These are phyloP conservation scores for Aureobasidium sp. DNA, from an alignment of 2,329 filamentous ascomycete species.

Conservation along the genomic window DNA sequence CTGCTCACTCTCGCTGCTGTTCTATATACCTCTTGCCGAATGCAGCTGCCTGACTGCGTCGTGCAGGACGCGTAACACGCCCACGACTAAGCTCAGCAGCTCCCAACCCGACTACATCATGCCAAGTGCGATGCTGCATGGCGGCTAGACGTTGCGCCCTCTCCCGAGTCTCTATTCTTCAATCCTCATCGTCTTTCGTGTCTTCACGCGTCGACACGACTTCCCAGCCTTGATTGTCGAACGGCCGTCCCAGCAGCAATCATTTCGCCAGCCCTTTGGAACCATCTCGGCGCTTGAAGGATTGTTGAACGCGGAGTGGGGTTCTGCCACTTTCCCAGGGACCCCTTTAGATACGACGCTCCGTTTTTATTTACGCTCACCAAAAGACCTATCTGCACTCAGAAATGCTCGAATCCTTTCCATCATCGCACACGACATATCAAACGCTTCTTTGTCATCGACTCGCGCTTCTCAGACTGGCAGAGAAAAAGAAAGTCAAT, in stretches of 20 bases:
- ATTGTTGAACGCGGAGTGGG: slow-evolving; percentile 10
- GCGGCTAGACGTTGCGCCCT: slow-evolving; percentile 11
- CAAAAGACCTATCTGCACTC: neutral
- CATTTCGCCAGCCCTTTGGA: slow-evolving; percentile 1
- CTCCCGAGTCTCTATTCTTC: neutral
- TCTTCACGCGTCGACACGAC: slow-evolving; percentile 2
- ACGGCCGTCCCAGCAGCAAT: neutral
- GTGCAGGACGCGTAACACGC: slow-evolving; percentile 4
- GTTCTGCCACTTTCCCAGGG: neutral
- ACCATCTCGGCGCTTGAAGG: slow-evolving; percentile 1
- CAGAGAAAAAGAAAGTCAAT: neutral
- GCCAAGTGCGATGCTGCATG: slow-evolving; percentile 7
- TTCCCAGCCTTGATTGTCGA: slow-evolving; percentile 2
- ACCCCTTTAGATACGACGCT: neutral
- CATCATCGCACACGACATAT: neutral
- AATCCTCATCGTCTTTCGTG: slow-evolving; percentile 4
- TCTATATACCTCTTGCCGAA: neutral
- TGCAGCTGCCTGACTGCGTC: slow-evolving; percentile 7
- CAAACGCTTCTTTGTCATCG: neutral
- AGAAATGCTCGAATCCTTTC: neutral
- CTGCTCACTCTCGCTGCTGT: neutral
- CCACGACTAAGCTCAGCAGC: slow-evolving; percentile 1
- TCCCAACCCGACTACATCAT: neutral
- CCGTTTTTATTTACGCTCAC: neutral
- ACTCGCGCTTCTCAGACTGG: neutral